phyloP scores from a whole-genome alignment of 1,139 yeast species.

The Taiozyma sp. region DNA sequence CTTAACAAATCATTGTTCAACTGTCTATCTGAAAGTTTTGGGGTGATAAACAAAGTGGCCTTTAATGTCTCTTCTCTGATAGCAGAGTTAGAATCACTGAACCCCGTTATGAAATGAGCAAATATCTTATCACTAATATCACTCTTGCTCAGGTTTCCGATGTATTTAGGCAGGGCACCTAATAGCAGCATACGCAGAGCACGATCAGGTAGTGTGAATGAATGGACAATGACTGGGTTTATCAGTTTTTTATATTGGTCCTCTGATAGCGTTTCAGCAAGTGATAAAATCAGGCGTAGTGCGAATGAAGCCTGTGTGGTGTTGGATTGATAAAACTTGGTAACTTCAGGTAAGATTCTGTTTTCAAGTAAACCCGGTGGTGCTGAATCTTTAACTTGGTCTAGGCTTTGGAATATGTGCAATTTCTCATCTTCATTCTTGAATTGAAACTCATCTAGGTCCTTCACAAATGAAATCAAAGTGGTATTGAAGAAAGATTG shows the following conservation, averaged over 20 bases:
- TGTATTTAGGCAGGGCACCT: slow-evolving; percentile 53
- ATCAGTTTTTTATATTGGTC: slow-evolving; percentile 40
- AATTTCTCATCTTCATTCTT: slow-evolving; percentile 46
- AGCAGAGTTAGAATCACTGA: slow-evolving; percentile 76
- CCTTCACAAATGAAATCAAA: slow-evolving; percentile 42
- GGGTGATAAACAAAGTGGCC: slow-evolving; percentile 57
- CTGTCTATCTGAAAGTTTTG: slow-evolving; percentile 71
- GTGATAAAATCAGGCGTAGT: slow-evolving; percentile 41
- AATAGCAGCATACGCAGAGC: slow-evolving; percentile 68
- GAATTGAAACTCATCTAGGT: slow-evolving; percentile 48
- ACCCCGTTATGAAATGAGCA: slow-evolving; percentile 65
- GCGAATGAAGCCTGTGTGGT: slow-evolving; percentile 30
- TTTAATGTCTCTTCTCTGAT: slow-evolving; percentile 79
- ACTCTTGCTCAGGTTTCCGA: slow-evolving; percentile 45
- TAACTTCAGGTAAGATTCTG: slow-evolving; percentile 64
- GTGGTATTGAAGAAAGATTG: slow-evolving; percentile 36
- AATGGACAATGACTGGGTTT: slow-evolving; percentile 58
- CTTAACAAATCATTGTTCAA: slow-evolving; percentile 81
- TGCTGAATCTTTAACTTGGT: slow-evolving; percentile 28
- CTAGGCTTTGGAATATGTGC: slow-evolving; percentile 43
- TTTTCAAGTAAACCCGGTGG: slow-evolving; percentile 61
- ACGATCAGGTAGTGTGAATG: slow-evolving; percentile 68
- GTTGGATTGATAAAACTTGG: slow-evolving; percentile 31
- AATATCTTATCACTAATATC: slow-evolving; percentile 71
- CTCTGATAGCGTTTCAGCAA: slow-evolving; percentile 36